Base-by-base conservation (phyloP, 805 yeast genomes). In the Kregervanrija fluxuum region DNA sequence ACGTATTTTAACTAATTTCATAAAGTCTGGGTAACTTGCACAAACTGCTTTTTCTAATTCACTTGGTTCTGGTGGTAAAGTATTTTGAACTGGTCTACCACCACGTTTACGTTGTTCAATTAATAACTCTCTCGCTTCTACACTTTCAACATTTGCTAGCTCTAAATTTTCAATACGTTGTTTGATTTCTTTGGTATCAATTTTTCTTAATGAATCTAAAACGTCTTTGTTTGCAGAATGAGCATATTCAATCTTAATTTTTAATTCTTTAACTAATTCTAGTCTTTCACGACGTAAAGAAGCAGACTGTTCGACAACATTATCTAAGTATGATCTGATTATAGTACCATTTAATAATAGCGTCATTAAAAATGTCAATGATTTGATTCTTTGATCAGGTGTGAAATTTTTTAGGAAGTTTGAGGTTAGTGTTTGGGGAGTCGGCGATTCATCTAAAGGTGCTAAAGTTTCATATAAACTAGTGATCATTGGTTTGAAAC, bases 261-360 rank as follows among this genome's bases (percentile, higher is more conserved):
- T 82, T 53, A 74, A 71, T 45, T 84, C 90, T 49, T 82, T 74
- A 32, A 79, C 71, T 33, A 70, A 66, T 42, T 86, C 95, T 34
- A 82, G 65, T 49, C 88, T 71, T 43, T 77, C 81, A 48, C 89
- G 73, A 54, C 95, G 74, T 30, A 83, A 58, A 22, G 66, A 65
- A 0, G 85, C 71, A 1, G 83, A 69, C 31, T 75, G 77, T 17
- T 83, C 93, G 61, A 83, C 69, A 48, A 85, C 77, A 47, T 72
- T 69, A 45, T 87, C 96, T 48, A 87, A 75, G 54, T 77, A 73
- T 5, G 66, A 64, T 53, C 95, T 71, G 28, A 88, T 77, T 1
- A 72, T 56, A 2, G 73, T 64, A 5, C 90, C 78, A 37, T 75
- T 75, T 22, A 77, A 70, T 16, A 86, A 64, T 10, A 90, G 60